Base-by-base conservation (phyloP, 139 green algal species). In the Trebouxia sp. region DNA sequence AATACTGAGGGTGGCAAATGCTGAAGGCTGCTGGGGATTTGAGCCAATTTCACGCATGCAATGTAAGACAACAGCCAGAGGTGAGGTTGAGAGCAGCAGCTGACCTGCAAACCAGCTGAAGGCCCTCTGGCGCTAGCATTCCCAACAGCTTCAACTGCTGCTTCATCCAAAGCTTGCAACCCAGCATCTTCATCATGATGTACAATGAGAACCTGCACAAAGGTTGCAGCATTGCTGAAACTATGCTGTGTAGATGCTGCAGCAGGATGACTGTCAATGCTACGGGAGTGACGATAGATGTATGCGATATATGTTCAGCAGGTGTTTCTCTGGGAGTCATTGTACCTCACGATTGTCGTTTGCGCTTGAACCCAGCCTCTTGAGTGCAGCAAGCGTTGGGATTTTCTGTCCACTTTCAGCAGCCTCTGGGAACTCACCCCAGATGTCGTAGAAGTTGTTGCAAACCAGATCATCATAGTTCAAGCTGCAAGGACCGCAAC, bases 361-460 rank as follows among this genome's bases (percentile, higher is more conserved):
- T 62, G 51, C 75, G 8, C 26, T 67, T 4, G 39, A 26, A 37
- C 41, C 38, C 12, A 90, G 45, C 24, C 79, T 41, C 10, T 66
- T 28, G 41, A 93, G 83, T 12, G 65, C 77, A 5, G 50, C 83
- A 53, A 92, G 67, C 3, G 78, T 80, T 5, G 90, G 88, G 28
- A 92, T 92, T 3, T 77, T 45, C 35, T 72, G 62, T 17, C 76
- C 43, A 10, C 58, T 72, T 22, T 65, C 39, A 0, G 26, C 39
- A 0, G 51, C 53, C 5, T 91, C 87, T 11, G 79, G 82, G 45
- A 89, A 93, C 5, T 86, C 80, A 9, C 90, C 87, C 20, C 79
- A 37, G 47, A 88, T 58, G 20, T 91, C 90, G 39, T 89, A 92
- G 53, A 93, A 88, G 26, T 89, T 87, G 38, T 92, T 87, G 1